Percentiles rank a stretch among this genome's conserved stretches.
phyloP scores from a whole-genome alignment of 176 grass and related monocot genomes.

The Phragmites australis region DNA sequence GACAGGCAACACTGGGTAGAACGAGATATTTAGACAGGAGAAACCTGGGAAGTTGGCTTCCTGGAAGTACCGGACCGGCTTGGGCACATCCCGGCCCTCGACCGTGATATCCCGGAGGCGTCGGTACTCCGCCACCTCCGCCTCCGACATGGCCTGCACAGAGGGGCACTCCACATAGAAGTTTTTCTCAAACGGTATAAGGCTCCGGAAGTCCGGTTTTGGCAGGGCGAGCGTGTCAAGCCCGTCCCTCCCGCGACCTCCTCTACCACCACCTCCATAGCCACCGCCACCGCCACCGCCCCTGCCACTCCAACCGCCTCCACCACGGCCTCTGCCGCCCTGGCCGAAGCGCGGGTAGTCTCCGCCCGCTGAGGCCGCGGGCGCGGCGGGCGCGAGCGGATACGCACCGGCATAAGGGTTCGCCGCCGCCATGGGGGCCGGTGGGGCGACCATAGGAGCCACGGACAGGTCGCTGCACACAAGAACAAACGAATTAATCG shows the following conservation, averaged over 20 bases:
- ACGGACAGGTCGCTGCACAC: conserved; percentile 33
- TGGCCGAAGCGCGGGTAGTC: conserved; percentile 44
- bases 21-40: not conserved
- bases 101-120: conserved; percentile 63
- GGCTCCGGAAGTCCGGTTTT: conserved; percentile 72
- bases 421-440: conserved; percentile 19
- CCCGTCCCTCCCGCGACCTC: conserved; percentile 57
- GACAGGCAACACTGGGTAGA: not conserved
- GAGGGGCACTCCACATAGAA: conserved; percentile 82
- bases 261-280: conserved; percentile 44
- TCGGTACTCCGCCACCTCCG: conserved; percentile 67
- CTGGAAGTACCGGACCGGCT: conserved; percentile 82
- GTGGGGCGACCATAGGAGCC: conserved; percentile 29
- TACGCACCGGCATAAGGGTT: conserved; percentile 40
- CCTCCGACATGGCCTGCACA: conserved; percentile 85
- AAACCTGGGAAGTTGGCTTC: conserved; percentile 90
- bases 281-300: conserved; percentile 27
- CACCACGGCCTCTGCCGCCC: conserved; percentile 39
- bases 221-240: conserved; percentile 64
- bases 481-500: not conserved
- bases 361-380: conserved; percentile 18
- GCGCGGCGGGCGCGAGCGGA: conserved; percentile 4
- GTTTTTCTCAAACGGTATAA: conserved; percentile 93
- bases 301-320: conserved; percentile 30
- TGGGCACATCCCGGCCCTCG: conserved; percentile 79